These are phyloP conservation scores for Phytophthora foliorum DNA, from an alignment of 352 stramenopile species.

Conservation along the genomic window DNA sequence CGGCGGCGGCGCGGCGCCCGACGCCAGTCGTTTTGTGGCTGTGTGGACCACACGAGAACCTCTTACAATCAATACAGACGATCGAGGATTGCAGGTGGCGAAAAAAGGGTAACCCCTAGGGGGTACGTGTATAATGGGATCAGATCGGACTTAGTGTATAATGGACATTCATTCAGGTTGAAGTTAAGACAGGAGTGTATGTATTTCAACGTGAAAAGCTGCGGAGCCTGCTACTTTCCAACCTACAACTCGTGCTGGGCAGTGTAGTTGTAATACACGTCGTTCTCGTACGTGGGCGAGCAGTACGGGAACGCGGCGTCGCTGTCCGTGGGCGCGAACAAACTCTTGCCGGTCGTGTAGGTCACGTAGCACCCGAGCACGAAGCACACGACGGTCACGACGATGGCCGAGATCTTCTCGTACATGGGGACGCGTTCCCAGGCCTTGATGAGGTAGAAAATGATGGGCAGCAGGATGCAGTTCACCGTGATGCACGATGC, in stretches of 20 bases:
- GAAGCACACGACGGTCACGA: conserved; percentile 34
- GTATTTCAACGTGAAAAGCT: too few relatives aligned
- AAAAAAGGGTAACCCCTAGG: too few relatives aligned
- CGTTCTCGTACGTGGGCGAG: conserved; percentile 26
- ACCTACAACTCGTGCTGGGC: conserved; percentile 25
- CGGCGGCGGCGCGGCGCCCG: conserved; percentile 26
- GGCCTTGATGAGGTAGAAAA: conserved; percentile 37
- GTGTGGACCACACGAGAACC: conserved; percentile 27
- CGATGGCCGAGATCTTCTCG: conserved; percentile 29
- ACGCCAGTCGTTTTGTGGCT: conserved; percentile 59
- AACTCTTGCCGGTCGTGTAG: conserved; percentile 28
- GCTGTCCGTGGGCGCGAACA: conserved; percentile 33
- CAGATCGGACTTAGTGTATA: too few relatives aligned
- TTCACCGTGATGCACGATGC: conserved; percentile 35
- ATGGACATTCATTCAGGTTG: neutral
- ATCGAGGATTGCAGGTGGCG: neutral
- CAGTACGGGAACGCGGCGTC: conserved; percentile 29
- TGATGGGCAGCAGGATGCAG: conserved; percentile 32
- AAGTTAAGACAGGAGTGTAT: too few relatives aligned
- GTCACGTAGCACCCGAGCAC: conserved; percentile 35
- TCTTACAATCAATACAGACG: neutral
- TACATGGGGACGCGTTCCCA: conserved; percentile 27
- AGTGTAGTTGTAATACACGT: conserved; percentile 33
- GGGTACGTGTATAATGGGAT: too few relatives aligned
- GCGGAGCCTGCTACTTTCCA: too few relatives aligned